A percentile compares a stretch with the other conserved stretches of the same genome.
These are phyloP conservation scores for Heliophila coronopifolia DNA, from an alignment of 441 rosid genomes.

Conservation along the genomic window DNA sequence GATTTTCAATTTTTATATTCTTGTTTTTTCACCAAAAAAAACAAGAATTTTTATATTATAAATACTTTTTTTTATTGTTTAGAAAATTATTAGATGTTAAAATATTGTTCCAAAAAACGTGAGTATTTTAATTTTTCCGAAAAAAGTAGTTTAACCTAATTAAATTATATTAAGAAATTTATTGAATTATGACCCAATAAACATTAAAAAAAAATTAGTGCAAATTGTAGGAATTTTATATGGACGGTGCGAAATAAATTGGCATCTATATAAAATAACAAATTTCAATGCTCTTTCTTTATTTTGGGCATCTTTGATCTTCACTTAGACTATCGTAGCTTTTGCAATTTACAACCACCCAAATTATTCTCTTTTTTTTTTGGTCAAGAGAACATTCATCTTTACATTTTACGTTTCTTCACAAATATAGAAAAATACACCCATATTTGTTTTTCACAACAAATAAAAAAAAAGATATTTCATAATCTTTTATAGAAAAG, in stretches of 20 bases:
- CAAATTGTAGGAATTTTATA: slow-evolving; percentile 21
- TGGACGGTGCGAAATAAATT: slow-evolving; percentile 29
- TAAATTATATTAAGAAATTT: not conserved
- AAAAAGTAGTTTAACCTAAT: not conserved
- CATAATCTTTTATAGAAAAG: too few species aligned
- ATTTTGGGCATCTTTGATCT: slow-evolving; percentile 29
- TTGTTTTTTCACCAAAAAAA: too few species aligned
- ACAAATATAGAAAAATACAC: too few species aligned
- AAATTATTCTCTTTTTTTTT: slow-evolving; percentile 14
- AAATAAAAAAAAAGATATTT: too few species aligned
- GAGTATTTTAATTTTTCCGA: too few species aligned
- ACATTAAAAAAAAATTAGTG: slow-evolving; percentile 11
- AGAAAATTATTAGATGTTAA: too few species aligned
- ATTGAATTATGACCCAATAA: slow-evolving; percentile 10
- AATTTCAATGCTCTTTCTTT: slow-evolving; percentile 22
- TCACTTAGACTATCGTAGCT: slow-evolving; percentile 21
- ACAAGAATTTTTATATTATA: too few species aligned
- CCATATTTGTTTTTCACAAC: too few species aligned
- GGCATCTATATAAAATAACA: slow-evolving; percentile 29
- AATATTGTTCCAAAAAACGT: too few species aligned
- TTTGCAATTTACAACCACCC: slow-evolving; percentile 26
- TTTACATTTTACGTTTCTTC: slow-evolving; percentile 26
- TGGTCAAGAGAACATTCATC: slow-evolving; percentile 31
- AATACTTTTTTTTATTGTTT: too few species aligned
- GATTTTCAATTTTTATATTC: too few species aligned